phyloP scores from a whole-genome alignment of 1,139 yeast genomes.

The Kurtzmaniella quercitrusa region DNA sequence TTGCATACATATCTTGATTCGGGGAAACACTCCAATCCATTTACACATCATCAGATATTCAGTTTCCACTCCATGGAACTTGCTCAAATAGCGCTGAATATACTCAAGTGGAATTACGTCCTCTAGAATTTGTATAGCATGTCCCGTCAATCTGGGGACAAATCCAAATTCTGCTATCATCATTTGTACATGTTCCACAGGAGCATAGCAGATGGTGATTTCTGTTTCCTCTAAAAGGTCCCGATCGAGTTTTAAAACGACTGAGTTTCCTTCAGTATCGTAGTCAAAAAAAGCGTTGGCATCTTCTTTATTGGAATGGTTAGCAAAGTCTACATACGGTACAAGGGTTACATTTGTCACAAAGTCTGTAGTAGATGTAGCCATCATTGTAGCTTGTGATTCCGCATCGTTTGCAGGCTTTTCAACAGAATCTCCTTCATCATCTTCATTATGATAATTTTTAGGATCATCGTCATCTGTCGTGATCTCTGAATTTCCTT shows the following conservation, averaged over 20 bases:
- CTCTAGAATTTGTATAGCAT: slow-evolving; percentile 4
- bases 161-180: slow-evolving; percentile 60
- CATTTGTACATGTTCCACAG: slow-evolving; percentile 39
- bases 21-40: slow-evolving; percentile 25
- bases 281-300: slow-evolving; percentile 60
- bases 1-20: slow-evolving; percentile 17
- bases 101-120: slow-evolving; percentile 2
- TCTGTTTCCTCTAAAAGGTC: slow-evolving; percentile 19
- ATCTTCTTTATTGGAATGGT: slow-evolving; percentile 39
- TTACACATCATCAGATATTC: slow-evolving; percentile 13
- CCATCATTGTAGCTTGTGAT: no score
- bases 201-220: slow-evolving; percentile 47
- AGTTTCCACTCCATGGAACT: not conserved
- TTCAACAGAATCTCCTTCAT: no score
- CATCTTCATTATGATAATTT: no score
- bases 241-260: slow-evolving; percentile 21
- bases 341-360: slow-evolving; percentile 44
- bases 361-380: no score
- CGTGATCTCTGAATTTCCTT: not conserved
- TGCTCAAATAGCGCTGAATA: slow-evolving; percentile 3
- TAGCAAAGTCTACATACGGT: slow-evolving; percentile 65
- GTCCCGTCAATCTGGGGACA: slow-evolving; percentile 27
- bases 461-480: no score
- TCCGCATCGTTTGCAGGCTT: no score
- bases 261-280: slow-evolving; percentile 49